Conservation (phyloP, 2,329 filamentous ascomycete species). For the Tolypocladium tropicale region DNA sequence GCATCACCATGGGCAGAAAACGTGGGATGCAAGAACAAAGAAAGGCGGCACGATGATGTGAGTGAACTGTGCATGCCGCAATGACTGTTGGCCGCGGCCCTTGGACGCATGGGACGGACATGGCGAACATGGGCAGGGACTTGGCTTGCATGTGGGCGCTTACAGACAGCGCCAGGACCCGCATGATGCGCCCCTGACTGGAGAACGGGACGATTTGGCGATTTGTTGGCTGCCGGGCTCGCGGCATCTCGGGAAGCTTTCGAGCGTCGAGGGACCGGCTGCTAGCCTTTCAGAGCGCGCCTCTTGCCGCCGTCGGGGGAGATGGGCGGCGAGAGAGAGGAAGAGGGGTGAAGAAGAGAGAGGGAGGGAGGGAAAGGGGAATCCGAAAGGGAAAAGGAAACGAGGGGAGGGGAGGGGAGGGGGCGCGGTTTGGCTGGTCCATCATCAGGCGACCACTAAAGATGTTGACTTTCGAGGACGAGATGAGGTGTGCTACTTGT, state of each 20-base stretch:
- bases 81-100: not conserved
- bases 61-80: not conserved
- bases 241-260: constrained; percentile 11
- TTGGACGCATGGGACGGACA: not conserved
- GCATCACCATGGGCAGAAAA: not conserved
- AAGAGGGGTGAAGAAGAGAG: constrained; percentile 2
- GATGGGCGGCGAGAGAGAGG: constrained; percentile 5
- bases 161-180: not conserved
- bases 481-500: not conserved
- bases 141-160: constrained; percentile 5
- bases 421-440: no score
- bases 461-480: not conserved
- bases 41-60: not conserved
- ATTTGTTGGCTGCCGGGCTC: constrained; percentile 3
- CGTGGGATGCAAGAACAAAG: not conserved
- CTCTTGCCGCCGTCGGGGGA: constrained; percentile 26
- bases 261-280: constrained; percentile 2
- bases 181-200: not conserved
- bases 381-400: no score
- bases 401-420: no score
- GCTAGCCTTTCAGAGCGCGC: constrained; percentile 27
- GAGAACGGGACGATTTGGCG: constrained; percentile 3
- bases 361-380: no score
- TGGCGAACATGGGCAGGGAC: not conserved
- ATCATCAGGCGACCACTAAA: constrained; percentile 4